A percentile compares a stretch with the other conserved stretches of the same genome.
These are phyloP conservation scores for Inga laurina DNA, from an alignment of 306 rosid species.

Conservation along the genomic window DNA sequence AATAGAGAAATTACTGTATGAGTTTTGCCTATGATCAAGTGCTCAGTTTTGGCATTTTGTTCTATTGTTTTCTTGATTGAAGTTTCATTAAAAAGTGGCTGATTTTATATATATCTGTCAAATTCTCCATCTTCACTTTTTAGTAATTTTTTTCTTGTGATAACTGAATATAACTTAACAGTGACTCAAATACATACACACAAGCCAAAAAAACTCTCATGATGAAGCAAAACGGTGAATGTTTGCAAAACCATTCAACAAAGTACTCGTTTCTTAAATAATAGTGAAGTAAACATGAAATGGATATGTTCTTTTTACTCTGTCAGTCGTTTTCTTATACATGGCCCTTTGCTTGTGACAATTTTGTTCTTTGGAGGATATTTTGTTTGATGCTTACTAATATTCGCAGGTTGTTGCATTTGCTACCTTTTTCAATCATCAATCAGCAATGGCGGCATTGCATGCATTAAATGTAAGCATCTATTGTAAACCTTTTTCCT, in stretches of 20 bases:
- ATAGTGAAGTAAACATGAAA: not conserved
- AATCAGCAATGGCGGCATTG: conserved; percentile 77
- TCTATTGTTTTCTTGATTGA: not conserved
- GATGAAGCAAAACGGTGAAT: not conserved
- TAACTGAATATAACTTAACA: not conserved
- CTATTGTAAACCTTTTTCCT: not conserved
- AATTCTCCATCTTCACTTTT: not conserved
- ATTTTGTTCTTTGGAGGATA: not conserved
- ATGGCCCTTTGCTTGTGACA: not conserved
- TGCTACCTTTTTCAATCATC: conserved; percentile 92
- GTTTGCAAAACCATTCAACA: not conserved
- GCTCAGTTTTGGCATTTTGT: not conserved
- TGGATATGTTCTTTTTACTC: not conserved
- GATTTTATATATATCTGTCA: not conserved
- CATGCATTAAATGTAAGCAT: conserved; percentile 76
- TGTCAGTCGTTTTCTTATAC: not conserved
- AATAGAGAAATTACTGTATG: not conserved
- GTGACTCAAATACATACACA: too few relatives aligned
- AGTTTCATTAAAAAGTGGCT: not conserved
- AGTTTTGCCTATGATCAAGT: not conserved
- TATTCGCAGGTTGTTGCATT: conserved; percentile 86
- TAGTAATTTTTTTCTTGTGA: not conserved
- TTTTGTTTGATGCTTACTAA: not conserved
- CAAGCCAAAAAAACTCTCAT: not conserved
- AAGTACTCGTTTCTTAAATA: not conserved